phyloP scores from a whole-genome alignment of 2,329 filamentous ascomycete species.

The Penicillium sp. region DNA sequence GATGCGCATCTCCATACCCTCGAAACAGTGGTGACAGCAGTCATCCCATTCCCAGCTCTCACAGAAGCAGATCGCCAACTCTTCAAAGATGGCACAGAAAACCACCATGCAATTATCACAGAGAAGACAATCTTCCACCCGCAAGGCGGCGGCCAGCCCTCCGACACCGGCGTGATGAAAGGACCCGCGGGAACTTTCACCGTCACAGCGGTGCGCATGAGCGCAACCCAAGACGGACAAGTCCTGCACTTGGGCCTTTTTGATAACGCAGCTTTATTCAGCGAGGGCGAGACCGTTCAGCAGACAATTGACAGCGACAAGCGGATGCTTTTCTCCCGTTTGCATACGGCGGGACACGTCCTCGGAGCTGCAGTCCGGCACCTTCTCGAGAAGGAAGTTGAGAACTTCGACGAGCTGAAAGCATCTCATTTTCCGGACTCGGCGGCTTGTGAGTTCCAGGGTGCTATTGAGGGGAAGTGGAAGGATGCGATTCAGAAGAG shows the following conservation, averaged over 20 bases:
- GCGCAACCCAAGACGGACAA: constrained; percentile 24
- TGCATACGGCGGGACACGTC: constrained; percentile 70
- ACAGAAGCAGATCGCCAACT: constrained; percentile 50
- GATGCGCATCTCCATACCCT: constrained; percentile 42
- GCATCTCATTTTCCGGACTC: constrained; percentile 66
- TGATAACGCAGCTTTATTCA: constrained; percentile 12
- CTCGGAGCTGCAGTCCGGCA: constrained; percentile 62
- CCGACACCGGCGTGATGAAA: constrained; percentile 58
- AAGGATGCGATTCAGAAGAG: constrained; percentile 58
- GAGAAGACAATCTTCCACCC: constrained; percentile 68
- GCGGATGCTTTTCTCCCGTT: constrained; percentile 59
- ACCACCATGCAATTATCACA: constrained; percentile 56
- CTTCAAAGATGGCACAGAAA: constrained; percentile 53
- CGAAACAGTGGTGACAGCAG: constrained; percentile 43
- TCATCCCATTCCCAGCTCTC: constrained; percentile 49
- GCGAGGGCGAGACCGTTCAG: constrained; percentile 42
- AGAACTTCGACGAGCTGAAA: constrained; percentile 60
- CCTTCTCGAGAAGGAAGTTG: constrained; percentile 50
- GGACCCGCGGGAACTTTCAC: neutral
- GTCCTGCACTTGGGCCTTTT: constrained; percentile 65
- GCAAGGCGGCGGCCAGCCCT: constrained; percentile 69
- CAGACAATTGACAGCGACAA: constrained; percentile 59
- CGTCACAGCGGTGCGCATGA: constrained; percentile 3
- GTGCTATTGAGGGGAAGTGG: constrained; percentile 59
- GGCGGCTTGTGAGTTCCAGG: constrained; percentile 63